Conservation (phyloP, 495 filamentous ascomycete genomes). For the Xylaria bambusicola region DNA sequence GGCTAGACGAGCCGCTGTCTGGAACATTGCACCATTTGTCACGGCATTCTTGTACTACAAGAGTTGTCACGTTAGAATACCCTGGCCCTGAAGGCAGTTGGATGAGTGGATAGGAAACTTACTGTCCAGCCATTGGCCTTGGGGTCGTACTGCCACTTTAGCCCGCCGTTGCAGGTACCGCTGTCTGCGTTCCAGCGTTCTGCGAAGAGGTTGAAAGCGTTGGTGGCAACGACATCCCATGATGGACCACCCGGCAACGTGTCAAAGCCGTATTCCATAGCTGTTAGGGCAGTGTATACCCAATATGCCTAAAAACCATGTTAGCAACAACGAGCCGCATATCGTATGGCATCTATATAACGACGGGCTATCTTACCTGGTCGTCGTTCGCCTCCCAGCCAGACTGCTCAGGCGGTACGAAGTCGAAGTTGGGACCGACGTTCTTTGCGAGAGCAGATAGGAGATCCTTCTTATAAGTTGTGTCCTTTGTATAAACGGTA, state of each 20-base stretch:
- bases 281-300: slow-evolving; percentile 77
- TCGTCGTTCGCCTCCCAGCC: slow-evolving; percentile 81
- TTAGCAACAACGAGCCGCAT: no score
- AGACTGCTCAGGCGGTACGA: slow-evolving; percentile 78
- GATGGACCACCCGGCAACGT: slow-evolving; percentile 47
- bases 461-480: slow-evolving; percentile 68
- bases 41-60: slow-evolving; percentile 71
- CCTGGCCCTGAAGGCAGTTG: neutral
- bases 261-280: slow-evolving; percentile 71
- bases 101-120: neutral
- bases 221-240: slow-evolving; percentile 77
- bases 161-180: slow-evolving; percentile 70
- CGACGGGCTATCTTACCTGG: slow-evolving; percentile 51
- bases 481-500: slow-evolving; percentile 77
- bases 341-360: no score
- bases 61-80: neutral
- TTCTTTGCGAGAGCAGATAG: slow-evolving; percentile 71
- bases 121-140: slow-evolving; percentile 73
- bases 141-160: slow-evolving; percentile 81
- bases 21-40: slow-evolving; percentile 77
- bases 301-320: slow-evolving; percentile 56
- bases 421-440: slow-evolving; percentile 65
- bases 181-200: slow-evolving; percentile 70
- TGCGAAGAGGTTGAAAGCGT: slow-evolving; percentile 70
- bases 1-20: slow-evolving; percentile 73